phyloP scores from a whole-genome alignment of 345 rosid species.

The Conringia planisiliqua region DNA sequence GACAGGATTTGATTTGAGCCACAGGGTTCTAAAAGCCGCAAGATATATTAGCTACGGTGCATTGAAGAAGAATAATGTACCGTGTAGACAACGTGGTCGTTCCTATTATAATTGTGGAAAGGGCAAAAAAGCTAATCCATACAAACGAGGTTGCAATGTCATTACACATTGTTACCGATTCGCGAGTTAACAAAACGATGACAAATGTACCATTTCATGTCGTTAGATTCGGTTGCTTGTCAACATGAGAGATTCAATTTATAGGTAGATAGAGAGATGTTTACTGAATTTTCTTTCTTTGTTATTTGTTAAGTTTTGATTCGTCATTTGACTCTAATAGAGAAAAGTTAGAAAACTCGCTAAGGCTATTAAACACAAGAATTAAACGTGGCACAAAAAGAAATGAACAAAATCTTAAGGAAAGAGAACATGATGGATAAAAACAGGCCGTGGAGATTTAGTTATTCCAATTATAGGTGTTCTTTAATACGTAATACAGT shows the following conservation, averaged over 20 bases:
- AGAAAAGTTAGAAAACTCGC: background rate
- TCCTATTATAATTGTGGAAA: conserved; percentile 42
- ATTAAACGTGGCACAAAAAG: too few relatives aligned
- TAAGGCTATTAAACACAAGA: background rate
- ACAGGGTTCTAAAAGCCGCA: background rate
- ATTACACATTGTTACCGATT: conserved; percentile 37
- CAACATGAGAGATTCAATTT: background rate
- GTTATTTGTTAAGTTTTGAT: background rate
- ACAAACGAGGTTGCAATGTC: conserved; percentile 37
- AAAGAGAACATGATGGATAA: too few relatives aligned
- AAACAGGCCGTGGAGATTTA: too few relatives aligned
- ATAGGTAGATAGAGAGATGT: background rate
- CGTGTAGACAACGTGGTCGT: conserved; percentile 39
- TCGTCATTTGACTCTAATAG: background rate
- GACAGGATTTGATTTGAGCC: conserved; percentile 1
- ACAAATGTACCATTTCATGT: background rate
- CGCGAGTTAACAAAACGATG: background rate
- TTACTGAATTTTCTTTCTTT: background rate
- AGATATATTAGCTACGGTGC: conserved; percentile 44
- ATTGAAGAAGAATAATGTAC: conserved; percentile 22
- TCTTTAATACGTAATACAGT: background rate
- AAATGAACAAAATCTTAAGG: too few relatives aligned
- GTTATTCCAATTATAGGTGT: too few relatives aligned
- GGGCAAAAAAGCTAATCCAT: background rate
- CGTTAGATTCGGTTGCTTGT: background rate